Evolutionary conservation across 1,284 basidiomycete genomes (phyloP).

Genomic region (Ganoderma boninense): DNA sequence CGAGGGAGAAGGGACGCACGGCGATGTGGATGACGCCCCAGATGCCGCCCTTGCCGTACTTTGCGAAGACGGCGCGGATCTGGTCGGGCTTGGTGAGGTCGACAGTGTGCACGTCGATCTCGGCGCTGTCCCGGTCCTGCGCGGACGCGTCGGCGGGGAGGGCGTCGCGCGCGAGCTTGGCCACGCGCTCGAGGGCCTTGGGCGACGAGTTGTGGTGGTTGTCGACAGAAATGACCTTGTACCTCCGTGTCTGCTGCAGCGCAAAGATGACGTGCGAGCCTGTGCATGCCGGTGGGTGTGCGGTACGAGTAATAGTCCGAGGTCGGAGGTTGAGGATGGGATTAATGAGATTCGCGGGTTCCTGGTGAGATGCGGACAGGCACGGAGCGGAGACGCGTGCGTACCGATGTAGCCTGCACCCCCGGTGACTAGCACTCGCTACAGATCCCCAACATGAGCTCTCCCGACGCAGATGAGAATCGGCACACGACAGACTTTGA

Average conservation of each 20-base stretch:
- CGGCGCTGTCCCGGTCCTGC: constrained; percentile 69
- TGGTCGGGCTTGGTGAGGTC: constrained; percentile 81
- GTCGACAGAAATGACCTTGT: constrained; percentile 93
- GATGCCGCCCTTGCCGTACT: constrained; percentile 91
- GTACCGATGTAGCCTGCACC: constrained; percentile 88
- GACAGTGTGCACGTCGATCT: constrained; percentile 74
- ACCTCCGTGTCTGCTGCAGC: constrained; percentile 86
- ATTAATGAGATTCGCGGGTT: constrained; percentile 9
- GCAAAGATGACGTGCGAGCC: constrained; percentile 93
- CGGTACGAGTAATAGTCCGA: neutral
- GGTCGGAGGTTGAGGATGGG: neutral
- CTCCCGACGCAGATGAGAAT: neutral
- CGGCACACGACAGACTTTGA: constrained; percentile 49
- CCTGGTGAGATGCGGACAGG: constrained; percentile 14
- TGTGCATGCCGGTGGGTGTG: constrained; percentile 37
- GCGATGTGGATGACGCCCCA: constrained; percentile 98
- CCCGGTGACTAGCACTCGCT: constrained; percentile 83
- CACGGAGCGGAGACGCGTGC: constrained; percentile 29
- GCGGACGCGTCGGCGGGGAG: constrained; percentile 72
- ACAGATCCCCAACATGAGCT: constrained; percentile 19
- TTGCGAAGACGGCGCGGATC: constrained; percentile 81
- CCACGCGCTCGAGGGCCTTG: constrained; percentile 75
- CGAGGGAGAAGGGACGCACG: constrained; percentile 52
- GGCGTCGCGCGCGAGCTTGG: constrained; percentile 79
- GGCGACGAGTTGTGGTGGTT: constrained; percentile 93